Conservation (phyloP, 2,329 filamentous ascomycete species). For the Allantophomopsis cytisporea region DNA sequence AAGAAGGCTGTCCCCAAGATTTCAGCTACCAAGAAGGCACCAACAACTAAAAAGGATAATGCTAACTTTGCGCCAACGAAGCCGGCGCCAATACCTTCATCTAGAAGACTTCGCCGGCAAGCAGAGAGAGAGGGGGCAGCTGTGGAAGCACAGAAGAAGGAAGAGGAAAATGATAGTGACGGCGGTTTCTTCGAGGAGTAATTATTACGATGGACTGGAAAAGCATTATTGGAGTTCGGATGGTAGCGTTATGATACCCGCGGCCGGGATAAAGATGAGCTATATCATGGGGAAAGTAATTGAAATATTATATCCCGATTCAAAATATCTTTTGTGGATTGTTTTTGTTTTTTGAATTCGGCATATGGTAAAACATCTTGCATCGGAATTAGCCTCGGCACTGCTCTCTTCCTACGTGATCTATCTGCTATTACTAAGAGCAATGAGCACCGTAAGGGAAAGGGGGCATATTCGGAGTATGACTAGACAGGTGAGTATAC, state of each 20-base stretch:
- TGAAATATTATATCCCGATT: too few relatives aligned
- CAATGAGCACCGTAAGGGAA: too few relatives aligned
- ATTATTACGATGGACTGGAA: not conserved
- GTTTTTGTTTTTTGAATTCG: too few relatives aligned
- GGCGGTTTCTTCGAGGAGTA: conserved; percentile 42
- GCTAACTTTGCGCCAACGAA: conserved; percentile 1
- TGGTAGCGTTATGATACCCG: not conserved
- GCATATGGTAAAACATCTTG: too few relatives aligned
- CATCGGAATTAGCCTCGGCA: too few relatives aligned
- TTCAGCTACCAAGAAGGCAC: conserved; percentile 7
- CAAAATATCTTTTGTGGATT: too few relatives aligned
- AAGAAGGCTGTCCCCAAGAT: conserved; percentile 7
- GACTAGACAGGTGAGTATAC: too few relatives aligned
- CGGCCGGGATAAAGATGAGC: not conserved
- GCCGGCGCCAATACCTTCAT: conserved; percentile 5
- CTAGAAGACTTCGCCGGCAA: conserved; percentile 14
- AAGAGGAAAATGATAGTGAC: conserved; percentile 32
- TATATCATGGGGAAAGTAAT: too few relatives aligned
- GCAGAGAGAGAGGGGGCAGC: conserved; percentile 18
- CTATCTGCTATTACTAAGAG: too few relatives aligned
- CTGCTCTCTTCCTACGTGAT: too few relatives aligned
- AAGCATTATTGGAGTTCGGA: not conserved
- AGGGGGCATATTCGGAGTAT: too few relatives aligned
- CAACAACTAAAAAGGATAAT: conserved; percentile 8
- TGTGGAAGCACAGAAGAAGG: conserved; percentile 7